A percentile compares a stretch with the other conserved stretches of the same genome.
Conservation (phyloP, 2,329 filamentous ascomycete genomes). For the Talaromyces verruculosus region DNA sequence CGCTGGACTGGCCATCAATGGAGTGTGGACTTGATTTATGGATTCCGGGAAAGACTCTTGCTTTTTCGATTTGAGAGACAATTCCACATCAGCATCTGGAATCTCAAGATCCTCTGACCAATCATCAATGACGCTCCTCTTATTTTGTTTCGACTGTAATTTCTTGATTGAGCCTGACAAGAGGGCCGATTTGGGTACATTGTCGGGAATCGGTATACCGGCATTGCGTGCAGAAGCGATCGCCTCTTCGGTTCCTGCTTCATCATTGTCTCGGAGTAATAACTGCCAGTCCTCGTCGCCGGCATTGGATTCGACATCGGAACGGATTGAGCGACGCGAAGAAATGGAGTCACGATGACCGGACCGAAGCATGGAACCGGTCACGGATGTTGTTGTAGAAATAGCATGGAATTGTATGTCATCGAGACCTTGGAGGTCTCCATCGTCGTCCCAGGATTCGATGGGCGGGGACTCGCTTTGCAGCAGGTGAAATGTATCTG, state of each 20-base stretch:
- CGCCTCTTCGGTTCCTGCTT: constrained; percentile 77
- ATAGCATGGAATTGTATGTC: constrained; percentile 47
- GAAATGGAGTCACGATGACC: constrained; percentile 72
- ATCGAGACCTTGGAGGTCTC: constrained; percentile 49
- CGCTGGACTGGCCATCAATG: constrained; percentile 40
- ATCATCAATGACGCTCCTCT: constrained; percentile 72
- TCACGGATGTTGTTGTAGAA: constrained; percentile 48
- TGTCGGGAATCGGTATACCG: constrained; percentile 85
- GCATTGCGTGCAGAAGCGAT: constrained; percentile 84
- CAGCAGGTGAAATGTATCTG: constrained; percentile 35
- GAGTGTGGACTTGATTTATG: constrained; percentile 63
- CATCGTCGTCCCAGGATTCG: constrained; percentile 53
- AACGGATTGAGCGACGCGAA: constrained; percentile 77
- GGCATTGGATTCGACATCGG: constrained; percentile 72
- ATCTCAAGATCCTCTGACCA: constrained; percentile 78
- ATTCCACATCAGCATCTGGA: constrained; percentile 55
- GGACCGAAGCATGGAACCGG: constrained; percentile 43
- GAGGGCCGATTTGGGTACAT: constrained; percentile 83
- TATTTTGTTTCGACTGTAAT: constrained; percentile 72
- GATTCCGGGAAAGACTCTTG: constrained; percentile 65
- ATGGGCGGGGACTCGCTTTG: constrained; percentile 39
- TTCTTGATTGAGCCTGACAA: constrained; percentile 92
- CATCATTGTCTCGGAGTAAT: constrained; percentile 79
- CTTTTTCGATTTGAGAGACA: constrained; percentile 66
- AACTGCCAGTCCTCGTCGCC: constrained; percentile 89